phyloP scores from a whole-genome alignment of 768 basidiomycete genomes.

The Ramaria sp. region DNA sequence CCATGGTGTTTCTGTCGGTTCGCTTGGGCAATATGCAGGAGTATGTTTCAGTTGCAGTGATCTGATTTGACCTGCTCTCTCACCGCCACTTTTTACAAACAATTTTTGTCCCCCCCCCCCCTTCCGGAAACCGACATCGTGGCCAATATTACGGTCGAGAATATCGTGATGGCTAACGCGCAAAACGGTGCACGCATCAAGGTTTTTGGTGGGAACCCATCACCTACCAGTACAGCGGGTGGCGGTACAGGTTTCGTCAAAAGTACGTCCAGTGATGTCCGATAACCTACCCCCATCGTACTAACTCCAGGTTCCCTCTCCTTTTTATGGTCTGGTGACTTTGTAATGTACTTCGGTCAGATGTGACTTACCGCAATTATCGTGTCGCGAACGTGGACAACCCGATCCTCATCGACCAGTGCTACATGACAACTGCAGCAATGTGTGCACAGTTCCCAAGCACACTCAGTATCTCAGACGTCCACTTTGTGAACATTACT shows the following conservation, averaged over 20 bases:
- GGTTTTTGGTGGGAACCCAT: conserved; percentile 49
- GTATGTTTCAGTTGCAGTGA: not conserved
- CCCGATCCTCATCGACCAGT: conserved; percentile 49
- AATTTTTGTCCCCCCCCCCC: not conserved
- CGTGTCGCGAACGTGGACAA: conserved; percentile 43
- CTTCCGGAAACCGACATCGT: conserved; percentile 46
- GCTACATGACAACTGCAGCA: conserved; percentile 35
- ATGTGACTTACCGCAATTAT: conserved; percentile 44
- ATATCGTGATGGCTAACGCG: conserved; percentile 49
- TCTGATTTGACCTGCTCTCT: not conserved
- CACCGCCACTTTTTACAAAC: not conserved
- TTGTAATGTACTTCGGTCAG: too few relatives aligned
- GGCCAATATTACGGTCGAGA: conserved; percentile 46
- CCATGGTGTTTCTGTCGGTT: conserved; percentile 50
- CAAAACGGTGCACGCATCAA: conserved; percentile 62
- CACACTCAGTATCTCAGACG: conserved; percentile 44
- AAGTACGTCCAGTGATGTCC: conserved; percentile 15
- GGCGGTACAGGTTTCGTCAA: conserved; percentile 33
- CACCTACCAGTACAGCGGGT: conserved; percentile 42
- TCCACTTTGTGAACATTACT: conserved; percentile 44
- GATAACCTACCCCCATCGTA: not conserved
- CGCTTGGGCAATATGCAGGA: conserved; percentile 37
- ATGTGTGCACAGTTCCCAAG: conserved; percentile 44
- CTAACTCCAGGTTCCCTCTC: not conserved
- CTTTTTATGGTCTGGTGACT: too few relatives aligned